A percentile compares a stretch with the other conserved stretches of the same genome.
Conservation (phyloP, 768 basidiomycete genomes). For the Suillus ampliporus region DNA sequence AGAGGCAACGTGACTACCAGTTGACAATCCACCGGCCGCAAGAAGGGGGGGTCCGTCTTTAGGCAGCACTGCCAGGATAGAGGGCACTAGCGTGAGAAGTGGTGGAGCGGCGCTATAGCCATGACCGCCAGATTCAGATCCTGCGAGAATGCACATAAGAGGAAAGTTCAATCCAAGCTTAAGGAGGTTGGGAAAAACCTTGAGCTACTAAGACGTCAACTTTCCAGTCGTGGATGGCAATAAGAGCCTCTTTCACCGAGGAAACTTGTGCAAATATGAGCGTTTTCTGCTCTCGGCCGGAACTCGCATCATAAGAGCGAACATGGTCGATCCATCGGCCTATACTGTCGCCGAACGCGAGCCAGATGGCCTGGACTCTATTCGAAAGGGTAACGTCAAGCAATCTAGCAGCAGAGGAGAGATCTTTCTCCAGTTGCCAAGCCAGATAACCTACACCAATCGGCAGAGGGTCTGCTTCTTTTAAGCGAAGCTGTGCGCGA, state of each 20-base stretch:
- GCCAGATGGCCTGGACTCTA: slow-evolving; percentile 71
- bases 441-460: slow-evolving; percentile 79
- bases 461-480: slow-evolving; percentile 44
- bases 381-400: slow-evolving; percentile 58
- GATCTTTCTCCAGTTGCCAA: slow-evolving; percentile 68
- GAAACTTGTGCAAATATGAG: slow-evolving; percentile 70
- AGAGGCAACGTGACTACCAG: slow-evolving; percentile 67
- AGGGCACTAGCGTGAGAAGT: slow-evolving; percentile 62
- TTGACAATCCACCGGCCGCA: slow-evolving; percentile 76
- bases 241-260: slow-evolving; percentile 60
- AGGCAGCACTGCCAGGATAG: slow-evolving; percentile 51
- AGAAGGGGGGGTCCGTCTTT: slow-evolving; percentile 57
- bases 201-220: slow-evolving; percentile 80
- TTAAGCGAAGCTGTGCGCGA: slow-evolving; percentile 46
- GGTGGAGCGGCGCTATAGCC: slow-evolving; percentile 62
- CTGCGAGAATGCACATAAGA: slow-evolving; percentile 41
- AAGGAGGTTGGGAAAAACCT: slow-evolving; percentile 49
- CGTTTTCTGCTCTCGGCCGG: slow-evolving; percentile 48
- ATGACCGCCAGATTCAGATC: slow-evolving; percentile 84
- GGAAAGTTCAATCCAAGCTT: slow-evolving; percentile 6
- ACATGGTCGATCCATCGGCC: slow-evolving; percentile 65
- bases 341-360: slow-evolving; percentile 69
- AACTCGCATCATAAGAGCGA: slow-evolving; percentile 55
- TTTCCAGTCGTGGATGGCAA: slow-evolving; percentile 69
- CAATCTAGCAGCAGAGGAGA: slow-evolving; percentile 44